phyloP scores from a whole-genome alignment of 768 basidiomycete species.

The Lyophyllum semitale region DNA sequence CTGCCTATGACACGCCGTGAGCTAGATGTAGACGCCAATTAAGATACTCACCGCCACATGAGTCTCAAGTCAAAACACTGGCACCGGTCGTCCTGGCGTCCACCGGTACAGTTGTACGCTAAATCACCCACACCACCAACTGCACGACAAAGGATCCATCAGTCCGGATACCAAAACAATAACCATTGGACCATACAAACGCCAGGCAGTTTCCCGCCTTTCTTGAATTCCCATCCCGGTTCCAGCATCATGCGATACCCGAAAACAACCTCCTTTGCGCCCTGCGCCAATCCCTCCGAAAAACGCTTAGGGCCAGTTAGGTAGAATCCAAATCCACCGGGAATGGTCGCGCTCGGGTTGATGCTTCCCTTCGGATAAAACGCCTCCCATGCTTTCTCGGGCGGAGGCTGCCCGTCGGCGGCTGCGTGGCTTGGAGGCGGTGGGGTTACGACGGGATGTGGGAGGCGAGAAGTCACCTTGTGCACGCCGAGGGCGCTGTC shows the following conservation, averaged over 20 bases:
- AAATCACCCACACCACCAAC: constrained; percentile 58
- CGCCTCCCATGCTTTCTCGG: constrained; percentile 57
- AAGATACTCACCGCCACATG: constrained; percentile 66
- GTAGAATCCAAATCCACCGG: constrained; percentile 76
- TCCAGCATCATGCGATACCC: constrained; percentile 70
- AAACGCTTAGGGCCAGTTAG: constrained; percentile 54
- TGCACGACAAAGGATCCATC: constrained; percentile 18
- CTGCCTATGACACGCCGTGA: constrained; percentile 32
- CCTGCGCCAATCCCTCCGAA: constrained; percentile 30
- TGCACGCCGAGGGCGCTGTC: constrained; percentile 53
- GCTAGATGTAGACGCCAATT: neutral
- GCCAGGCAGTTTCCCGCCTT: constrained; percentile 79
- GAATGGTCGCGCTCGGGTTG: constrained; percentile 50
- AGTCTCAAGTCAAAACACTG: constrained; percentile 69
- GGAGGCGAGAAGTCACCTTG: constrained; percentile 40
- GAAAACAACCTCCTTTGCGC: constrained; percentile 57
- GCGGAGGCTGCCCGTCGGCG: constrained; percentile 13
- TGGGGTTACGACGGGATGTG: constrained; percentile 32
- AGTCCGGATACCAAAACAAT: neutral
- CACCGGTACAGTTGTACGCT: constrained; percentile 70
- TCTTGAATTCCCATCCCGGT: constrained; percentile 64
- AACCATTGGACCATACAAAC: constrained; percentile 47
- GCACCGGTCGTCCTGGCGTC: constrained; percentile 60
- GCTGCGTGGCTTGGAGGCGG: constrained; percentile 19
- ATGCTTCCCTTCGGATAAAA: constrained; percentile 62